Base-by-base conservation (phyloP, 1,284 basidiomycete species). In the Albatrellus sp. region DNA sequence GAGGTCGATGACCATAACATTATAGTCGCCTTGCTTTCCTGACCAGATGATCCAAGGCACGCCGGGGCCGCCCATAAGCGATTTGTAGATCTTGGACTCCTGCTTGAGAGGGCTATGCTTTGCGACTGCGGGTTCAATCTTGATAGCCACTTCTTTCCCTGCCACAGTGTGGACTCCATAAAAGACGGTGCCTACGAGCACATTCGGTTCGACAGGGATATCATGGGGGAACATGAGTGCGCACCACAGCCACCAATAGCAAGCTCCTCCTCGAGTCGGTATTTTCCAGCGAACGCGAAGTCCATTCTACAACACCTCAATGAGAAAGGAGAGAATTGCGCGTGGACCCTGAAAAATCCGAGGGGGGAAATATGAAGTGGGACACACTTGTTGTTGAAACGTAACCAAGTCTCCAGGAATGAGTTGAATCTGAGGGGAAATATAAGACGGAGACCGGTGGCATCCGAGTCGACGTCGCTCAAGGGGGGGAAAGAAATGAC, bases 1-100 rank as follows among this genome's bases (percentile, higher is more conserved):
- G 36, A 96, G 75, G 70, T 96, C 93, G 57, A 96, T 82, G 56
- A 96, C 89, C 89, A 97, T 90, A 53, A 93, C 90, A 57, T 96
- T 93, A 70, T 92, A 96, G 67, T 93, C 90, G 54, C 91, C 92
- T 58, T 93, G 86, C 55, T 80, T 86, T 24, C 92, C 93, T 36
- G 85, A 93, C 83, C 90, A 96, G 69, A 91, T 78, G 48, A 96
- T 89, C 72, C 90, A 94, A 2, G 93, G 92, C 1, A 97, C 87
- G 41, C 92, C 92, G 37, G 89, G 85, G 45, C 89, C 90, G 43
- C 93, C 92, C 65, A 89, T 89, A 47, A 97, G 78, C 3, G 87
- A 88, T 72, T 90, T 89, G 75, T 91, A 90, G 33, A 91, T 86
- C 62, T 87, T 87, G 38, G 77, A 86, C 60, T 97, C 92, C 58